A percentile compares a stretch with the other conserved stretches of the same genome.
Conservation (phyloP, 1,284 basidiomycete species). For the Ceratobasidium sp. region DNA sequence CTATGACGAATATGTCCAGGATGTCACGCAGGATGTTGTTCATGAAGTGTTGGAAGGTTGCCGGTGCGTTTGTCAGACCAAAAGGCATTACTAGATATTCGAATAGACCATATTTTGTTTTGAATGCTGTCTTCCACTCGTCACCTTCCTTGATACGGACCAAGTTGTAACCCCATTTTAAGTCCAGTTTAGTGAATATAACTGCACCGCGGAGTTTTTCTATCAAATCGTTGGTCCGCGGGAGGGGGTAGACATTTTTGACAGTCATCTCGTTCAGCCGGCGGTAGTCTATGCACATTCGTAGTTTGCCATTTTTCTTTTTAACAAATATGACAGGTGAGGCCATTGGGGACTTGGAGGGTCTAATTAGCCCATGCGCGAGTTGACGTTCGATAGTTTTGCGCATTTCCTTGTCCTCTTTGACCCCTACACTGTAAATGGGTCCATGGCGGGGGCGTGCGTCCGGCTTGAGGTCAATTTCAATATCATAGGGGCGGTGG, state of each 20-base stretch:
- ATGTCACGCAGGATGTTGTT: slow-evolving; percentile 24
- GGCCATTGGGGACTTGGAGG: slow-evolving; percentile 52
- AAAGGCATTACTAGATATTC: slow-evolving; percentile 60
- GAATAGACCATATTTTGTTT: slow-evolving; percentile 58
- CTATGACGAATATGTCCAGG: too few relatives aligned
- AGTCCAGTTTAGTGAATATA: slow-evolving; percentile 57
- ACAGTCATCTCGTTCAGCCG: slow-evolving; percentile 52
- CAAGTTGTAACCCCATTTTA: slow-evolving; percentile 55
- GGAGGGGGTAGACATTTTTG: slow-evolving; percentile 52
- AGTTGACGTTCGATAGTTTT: slow-evolving; percentile 36
- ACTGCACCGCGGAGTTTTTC: slow-evolving; percentile 51
- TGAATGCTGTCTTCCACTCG: slow-evolving; percentile 60
- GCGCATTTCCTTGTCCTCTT: not conserved
- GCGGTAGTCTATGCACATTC: slow-evolving; percentile 64
- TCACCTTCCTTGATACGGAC: slow-evolving; percentile 54
- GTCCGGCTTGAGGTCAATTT: too few relatives aligned
- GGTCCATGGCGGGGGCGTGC: too few relatives aligned
- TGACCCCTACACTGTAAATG: too few relatives aligned
- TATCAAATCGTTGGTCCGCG: slow-evolving; percentile 52
- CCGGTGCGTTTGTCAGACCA: slow-evolving; percentile 53
- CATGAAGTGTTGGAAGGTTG: slow-evolving; percentile 57
- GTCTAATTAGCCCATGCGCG: slow-evolving; percentile 53
- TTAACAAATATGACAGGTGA: slow-evolving; percentile 62
- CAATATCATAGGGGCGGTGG: too few relatives aligned
- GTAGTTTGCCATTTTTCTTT: slow-evolving; percentile 63